Base-by-base conservation (phyloP, 2,329 filamentous ascomycete species). In the Fusarium sp. region DNA sequence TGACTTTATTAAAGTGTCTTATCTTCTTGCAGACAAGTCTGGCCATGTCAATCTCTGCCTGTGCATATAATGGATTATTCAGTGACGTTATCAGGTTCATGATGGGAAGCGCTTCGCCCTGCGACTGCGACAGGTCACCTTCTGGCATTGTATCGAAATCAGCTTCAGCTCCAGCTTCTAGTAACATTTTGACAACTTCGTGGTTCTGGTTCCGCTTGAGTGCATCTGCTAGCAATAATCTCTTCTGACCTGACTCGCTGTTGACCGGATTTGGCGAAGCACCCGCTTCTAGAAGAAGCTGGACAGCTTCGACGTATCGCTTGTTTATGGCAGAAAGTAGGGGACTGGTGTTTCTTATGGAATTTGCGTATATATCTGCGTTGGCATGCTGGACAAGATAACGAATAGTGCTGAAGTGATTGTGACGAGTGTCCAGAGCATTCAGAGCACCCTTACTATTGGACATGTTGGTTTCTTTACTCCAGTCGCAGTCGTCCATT, bases 191-290 rank as follows among this genome's bases (percentile, higher is more conserved):
- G 17, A 70, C 45, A 38, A 75, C 42, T 10, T 51, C 9, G 15
- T 47, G 38, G 30, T 73, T 73, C 10, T 59, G 35, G 28, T 44
- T 58, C 14, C 42, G 42, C 38, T 35, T 48, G 18, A 75, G 51
- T 9, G 72, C 69, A 63, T 66, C 58, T 26, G 28, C 36, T 35
- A 75, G 62, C 18, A 75, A 38, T 28, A 75, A 57, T 35, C 56
- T 64, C 62, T 57, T 75, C 28, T 30, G 22, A 2, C 63, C 66
- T 11, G 61, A 67, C 17, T 15, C 6, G 22, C 17, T 58, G 15
- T 56, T 42, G 24, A 64, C 47, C 22, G 73, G 73, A 26, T 73
- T 73, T 20, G 72, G 73, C 8, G 72, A 75, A 48, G 72, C 73
- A 51, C 73, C 73, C 9, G 61, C 58, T 28, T 61, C 39, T 20